A percentile compares a stretch with the other conserved stretches of the same genome.
Conservation (phyloP, 2,329 filamentous ascomycete species). For the Fusarium nodosum region DNA sequence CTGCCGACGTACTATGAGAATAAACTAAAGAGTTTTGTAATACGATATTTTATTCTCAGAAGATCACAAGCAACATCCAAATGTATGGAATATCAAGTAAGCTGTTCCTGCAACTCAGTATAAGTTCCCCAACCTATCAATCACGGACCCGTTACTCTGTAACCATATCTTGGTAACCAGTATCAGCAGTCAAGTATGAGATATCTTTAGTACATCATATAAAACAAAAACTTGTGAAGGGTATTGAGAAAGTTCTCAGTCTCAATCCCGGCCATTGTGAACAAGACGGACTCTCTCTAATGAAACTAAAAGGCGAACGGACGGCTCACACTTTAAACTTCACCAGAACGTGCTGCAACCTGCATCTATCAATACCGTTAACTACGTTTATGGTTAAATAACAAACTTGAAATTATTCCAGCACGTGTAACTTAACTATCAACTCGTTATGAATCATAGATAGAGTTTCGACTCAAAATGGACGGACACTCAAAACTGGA, state of each 20-base stretch:
- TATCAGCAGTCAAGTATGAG: no score
- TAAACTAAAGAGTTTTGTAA: background rate
- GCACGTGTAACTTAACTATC: background rate
- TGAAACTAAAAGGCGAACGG: background rate
- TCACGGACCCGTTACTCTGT: no score
- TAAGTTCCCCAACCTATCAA: no score
- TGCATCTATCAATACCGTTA: background rate
- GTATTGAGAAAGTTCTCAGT: fast-evolving
- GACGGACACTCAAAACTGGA: no score
- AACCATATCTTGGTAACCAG: no score
- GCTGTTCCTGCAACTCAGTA: background rate
- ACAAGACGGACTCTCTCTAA: no score
- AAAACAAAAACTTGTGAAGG: fast-evolving
- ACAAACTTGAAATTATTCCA: background rate
- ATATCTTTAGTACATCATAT: no score
- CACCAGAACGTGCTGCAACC: background rate
- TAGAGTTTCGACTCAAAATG: background rate
- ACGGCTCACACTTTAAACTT: background rate
- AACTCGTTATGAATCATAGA: background rate
- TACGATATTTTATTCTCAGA: fast-evolving
- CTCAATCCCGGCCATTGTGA: fast-evolving
- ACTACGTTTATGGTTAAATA: background rate
- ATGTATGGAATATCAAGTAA: fast-evolving
- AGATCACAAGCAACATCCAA: background rate
- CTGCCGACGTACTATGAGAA: fast-evolving